Evolutionary conservation across 2,329 filamentous ascomycete genomes (phyloP), one percentile per base, ranked within the genome.

Genomic region (Grosmannia huntii): DNA sequence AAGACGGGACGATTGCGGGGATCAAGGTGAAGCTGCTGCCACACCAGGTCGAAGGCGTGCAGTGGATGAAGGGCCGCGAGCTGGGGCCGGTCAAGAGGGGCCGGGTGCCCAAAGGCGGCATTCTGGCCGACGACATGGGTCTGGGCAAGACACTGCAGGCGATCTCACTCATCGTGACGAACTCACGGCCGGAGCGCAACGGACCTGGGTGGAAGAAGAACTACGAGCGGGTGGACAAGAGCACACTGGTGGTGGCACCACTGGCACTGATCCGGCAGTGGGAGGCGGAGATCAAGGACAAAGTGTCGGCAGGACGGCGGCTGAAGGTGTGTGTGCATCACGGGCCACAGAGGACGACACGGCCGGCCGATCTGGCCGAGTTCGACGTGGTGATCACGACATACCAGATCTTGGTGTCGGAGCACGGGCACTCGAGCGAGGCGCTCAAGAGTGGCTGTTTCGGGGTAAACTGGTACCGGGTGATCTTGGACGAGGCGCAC

Each of bases 311-410:
- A 41, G 79, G 81, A 3, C 87, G 91, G 63, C 79, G 77, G 23
- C 76, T 97, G 55, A 85, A 84, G 62, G 90, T 97, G 5, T 85
- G 87, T 61, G 87, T 99, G 2, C 95, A 99, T 66, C 94, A 99
- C 68, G 94, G 94, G 0, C 83, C 90, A 1, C 85, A 85, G 61
- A 84, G 94, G 14, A 90, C 90, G 1, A 96, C 96, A 69, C 80
- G 82, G 2, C 83, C 82, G 60, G 80, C 84, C 53, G 86, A 92
- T 53, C 76, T 99, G 48, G 86, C 87, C 62, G 80, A 83, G 62
- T 96, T 94, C 68, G 92, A 99, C 69, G 89, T 99, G 25, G 92
- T 99, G 38, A 89, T 99, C 65, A 99, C 95, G 1, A 99, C 94
- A 0, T 99, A 96, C 68, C 90, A 96, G 65, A 95, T 95, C 56